phyloP scores from a whole-genome alignment of 257 asterid species.

The Cynanchum wilfordii region DNA sequence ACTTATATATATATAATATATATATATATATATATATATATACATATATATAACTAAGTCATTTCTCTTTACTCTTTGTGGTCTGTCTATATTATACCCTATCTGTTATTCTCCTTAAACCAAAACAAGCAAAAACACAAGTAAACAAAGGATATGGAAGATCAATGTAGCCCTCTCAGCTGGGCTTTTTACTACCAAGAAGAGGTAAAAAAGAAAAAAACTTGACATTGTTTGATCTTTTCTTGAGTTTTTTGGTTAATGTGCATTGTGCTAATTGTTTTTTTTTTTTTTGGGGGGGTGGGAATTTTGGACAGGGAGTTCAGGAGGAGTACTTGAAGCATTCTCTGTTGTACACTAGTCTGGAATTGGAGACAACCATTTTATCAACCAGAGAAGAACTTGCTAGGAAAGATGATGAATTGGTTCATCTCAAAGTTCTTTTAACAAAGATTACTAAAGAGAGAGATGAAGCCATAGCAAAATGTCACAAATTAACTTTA shows the following conservation, averaged over 20 bases:
- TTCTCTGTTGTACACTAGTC: constrained; percentile 61
- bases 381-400: constrained; percentile 67
- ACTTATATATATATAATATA: background rate
- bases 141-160: constrained; percentile 47
- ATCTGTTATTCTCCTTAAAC: constrained; percentile 16
- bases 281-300: background rate
- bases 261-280: constrained; percentile 13
- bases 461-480: constrained; percentile 56
- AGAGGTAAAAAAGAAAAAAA: constrained; percentile 39
- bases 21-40: constrained; percentile 1
- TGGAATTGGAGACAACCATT: constrained; percentile 74
- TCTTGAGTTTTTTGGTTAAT: background rate
- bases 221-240: background rate
- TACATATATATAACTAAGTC: constrained; percentile 22
- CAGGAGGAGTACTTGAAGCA: constrained; percentile 63
- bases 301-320: constrained; percentile 40
- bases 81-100: background rate
- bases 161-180: constrained; percentile 66
- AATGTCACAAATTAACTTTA: constrained; percentile 39
- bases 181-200: constrained; percentile 71
- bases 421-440: constrained; percentile 56
- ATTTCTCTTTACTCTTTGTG: constrained; percentile 41
- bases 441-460: constrained; percentile 50
- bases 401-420: constrained; percentile 79
- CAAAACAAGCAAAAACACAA: constrained; percentile 5